Base-by-base conservation (phyloP, 805 yeast species). In the Jamesozyma hellenica region DNA sequence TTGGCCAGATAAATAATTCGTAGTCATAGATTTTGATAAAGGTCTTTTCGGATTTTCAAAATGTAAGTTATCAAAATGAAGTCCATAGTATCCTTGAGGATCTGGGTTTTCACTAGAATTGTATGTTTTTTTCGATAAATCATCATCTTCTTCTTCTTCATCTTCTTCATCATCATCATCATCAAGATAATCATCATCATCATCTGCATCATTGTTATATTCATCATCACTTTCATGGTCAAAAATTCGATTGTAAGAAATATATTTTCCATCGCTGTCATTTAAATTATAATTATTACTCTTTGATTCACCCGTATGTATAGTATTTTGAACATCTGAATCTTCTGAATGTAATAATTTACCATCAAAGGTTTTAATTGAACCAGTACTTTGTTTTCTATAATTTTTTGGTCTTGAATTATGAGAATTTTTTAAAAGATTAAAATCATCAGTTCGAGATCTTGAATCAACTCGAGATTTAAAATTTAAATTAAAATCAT, bases 1-100 rank as follows among this genome's bases (percentile, higher is more conserved):
- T 26, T 72, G 73, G 85, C 94, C 87, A 0, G 96, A 87, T 18
- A 90, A 65, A 51, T 88, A 92, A 42, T 74, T 75, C 0, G 79
- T 64, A 25, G 78, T 73, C 70, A 71, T 68, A 5, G 56, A 50
- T 38, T 65, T 56, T 12, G 51, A 38, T 18, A 58, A 40, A 2
- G 46, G 46, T 7, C 44, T 28, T 2, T 16, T n/a, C n/a, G 35
- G 41, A 15, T 33, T 25, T 17, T 44, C 36, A 19, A 38, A 17
- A 17, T 42, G 42, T 39, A 47, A 47, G 5, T 45, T 44, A 32
- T 53, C 60, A 35, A 54, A 49, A 28, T 55, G 45, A 29, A 62
- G 25, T 3, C 56, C 61, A 36, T 53, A 54, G 34, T 52, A 56
- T 11, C 58, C 34, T 32, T 42, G 42, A 5, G 32, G 37, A 17